Base-by-base conservation (phyloP, 2,329 filamentous ascomycete species). In the Aspergillus brasiliensis region DNA sequence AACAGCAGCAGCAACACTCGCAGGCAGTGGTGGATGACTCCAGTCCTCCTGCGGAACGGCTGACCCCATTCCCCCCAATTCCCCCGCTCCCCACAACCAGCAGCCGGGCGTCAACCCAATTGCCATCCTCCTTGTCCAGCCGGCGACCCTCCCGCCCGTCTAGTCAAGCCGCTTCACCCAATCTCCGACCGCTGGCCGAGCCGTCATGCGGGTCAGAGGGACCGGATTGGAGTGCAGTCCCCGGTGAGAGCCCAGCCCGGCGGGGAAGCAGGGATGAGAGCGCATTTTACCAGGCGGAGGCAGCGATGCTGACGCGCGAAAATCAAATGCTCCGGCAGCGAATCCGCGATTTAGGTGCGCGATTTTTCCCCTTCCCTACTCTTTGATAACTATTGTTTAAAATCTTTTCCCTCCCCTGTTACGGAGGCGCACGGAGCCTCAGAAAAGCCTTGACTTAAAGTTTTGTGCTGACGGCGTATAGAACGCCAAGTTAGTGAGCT, bases 251-350 rank as follows among this genome's bases (percentile, higher is more conserved):
- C 31, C 65, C 60, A 55, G 70, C 63, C 40, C 73, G 71, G 59
- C 74, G 77, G 46, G 72, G 76, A 34, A 79, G 78, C 63, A 72
- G 79, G 49, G 80, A 82, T 58, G 80, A 82, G 57, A 73, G 70
- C 54, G 74, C 78, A 15, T 82, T 75, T 62, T 81, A 80, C 61
- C 80, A 82, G 63, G 77, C 80, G 19, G 80, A 82, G 62, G 78
- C 78, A 8, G 73, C 77, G 27, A 80, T 74, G 64, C 65, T 82
- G 28, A 75, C 73, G 8, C 72, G 80, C 42, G 80, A 82, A 60
- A 82, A 82, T 56, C 78, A 80, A 60, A 80, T 82, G 72, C 69
- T 82, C 38, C 75, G 77, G 21, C 72, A 77, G 62, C 71, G 80
- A 11, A 81, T 82, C 53, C 74, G 79, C 37, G 80, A 82, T 60